A percentile compares a stretch with the other conserved stretches of the same genome.
Conservation (phyloP, 1,284 basidiomycete genomes). For the Chiua sp. region DNA sequence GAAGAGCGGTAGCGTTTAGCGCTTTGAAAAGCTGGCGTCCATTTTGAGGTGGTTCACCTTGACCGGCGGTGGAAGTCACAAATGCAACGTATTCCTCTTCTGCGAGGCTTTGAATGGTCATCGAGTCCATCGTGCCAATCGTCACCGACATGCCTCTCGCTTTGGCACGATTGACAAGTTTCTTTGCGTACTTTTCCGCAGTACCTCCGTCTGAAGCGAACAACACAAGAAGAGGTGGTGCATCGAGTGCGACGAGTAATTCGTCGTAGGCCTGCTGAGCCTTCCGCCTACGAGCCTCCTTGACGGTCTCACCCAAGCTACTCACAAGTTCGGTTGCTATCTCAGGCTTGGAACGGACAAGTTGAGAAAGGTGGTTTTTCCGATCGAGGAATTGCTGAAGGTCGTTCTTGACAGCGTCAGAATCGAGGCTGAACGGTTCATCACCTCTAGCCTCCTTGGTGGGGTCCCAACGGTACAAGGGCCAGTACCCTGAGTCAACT, state of each 20-base stretch:
- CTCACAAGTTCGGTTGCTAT: constrained; percentile 86
- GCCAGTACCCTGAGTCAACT: constrained; percentile 98
- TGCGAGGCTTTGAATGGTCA: constrained; percentile 75
- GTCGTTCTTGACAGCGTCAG: constrained; percentile 93
- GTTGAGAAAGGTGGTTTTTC: constrained; percentile 95
- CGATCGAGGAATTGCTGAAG: constrained; percentile 96
- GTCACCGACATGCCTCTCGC: constrained; percentile 84
- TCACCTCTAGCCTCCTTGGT: constrained; percentile 74
- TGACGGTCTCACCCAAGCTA: constrained; percentile 84
- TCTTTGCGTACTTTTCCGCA: constrained; percentile 96
- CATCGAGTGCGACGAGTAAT: constrained; percentile 86
- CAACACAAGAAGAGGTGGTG: constrained; percentile 87
- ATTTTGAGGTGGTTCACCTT: constrained; percentile 98
- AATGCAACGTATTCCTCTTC: constrained; percentile 88
- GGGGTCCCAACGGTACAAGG: constrained; percentile 98
- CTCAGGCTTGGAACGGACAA: constrained; percentile 82
- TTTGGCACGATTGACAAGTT: constrained; percentile 84
- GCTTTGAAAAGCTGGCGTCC: constrained; percentile 92
- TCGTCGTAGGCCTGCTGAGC: constrained; percentile 90
- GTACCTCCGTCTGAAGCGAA: constrained; percentile 95
- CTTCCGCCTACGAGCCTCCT: constrained; percentile 83
- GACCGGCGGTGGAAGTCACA: constrained; percentile 96
- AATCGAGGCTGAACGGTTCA: constrained; percentile 94
- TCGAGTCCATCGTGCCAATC: constrained; percentile 77
- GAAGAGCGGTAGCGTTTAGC: constrained; percentile 68